Base-by-base conservation (phyloP, 2,329 filamentous ascomycete genomes). In the Gliomastix tumulicola region DNA sequence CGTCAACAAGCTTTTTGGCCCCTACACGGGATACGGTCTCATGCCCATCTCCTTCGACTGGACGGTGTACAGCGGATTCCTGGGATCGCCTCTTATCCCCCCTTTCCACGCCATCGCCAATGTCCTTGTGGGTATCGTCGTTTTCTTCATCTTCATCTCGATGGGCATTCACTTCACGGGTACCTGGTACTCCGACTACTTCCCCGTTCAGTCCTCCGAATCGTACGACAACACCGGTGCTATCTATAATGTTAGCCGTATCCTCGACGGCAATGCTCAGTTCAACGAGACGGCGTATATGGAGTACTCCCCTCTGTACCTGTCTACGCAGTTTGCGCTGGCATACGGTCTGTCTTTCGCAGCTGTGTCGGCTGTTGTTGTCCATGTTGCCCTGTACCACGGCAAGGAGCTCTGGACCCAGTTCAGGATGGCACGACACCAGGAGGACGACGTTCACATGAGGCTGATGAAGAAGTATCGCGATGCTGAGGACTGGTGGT, bases 261-360 rank as follows among this genome's bases (percentile, higher is more conserved):
- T 84, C 34, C 64, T 84, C 15, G 71, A 70, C 37, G 45, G 57
- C 5, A 63, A 78, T 44, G 60, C 66, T 37, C 63, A 71, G n/a
- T 74, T 84, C 40, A 71, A 83, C 51, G 67, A 71, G 46, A 67
- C 65, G 4, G 73, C 73, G 12, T 84, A 84, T 55, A 62, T 70
- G 42, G 61, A 63, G 17, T 84, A 84, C 53, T 84, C 79, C 16
- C 80, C 80, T 2, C 65, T 83, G 5, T 84, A 74, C 49, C 62
- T 84, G 16, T 69, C 76, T 3, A 71, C 78, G 0, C 79, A 81
- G 41, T 84, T 76, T 41, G 69, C 71, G 3, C 53, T 78, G 25
- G 60, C 65, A 7, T 78, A 84, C 46, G 79, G 79, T 2, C 60
- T 84, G 10, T 76, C 75, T 0, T 84, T 84, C 49, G 81, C 81